Evolutionary conservation across 345 rosid genomes (phyloP), one percentile per base, ranked within the genome.

Genomic region (Pistacia integerrima): DNA sequence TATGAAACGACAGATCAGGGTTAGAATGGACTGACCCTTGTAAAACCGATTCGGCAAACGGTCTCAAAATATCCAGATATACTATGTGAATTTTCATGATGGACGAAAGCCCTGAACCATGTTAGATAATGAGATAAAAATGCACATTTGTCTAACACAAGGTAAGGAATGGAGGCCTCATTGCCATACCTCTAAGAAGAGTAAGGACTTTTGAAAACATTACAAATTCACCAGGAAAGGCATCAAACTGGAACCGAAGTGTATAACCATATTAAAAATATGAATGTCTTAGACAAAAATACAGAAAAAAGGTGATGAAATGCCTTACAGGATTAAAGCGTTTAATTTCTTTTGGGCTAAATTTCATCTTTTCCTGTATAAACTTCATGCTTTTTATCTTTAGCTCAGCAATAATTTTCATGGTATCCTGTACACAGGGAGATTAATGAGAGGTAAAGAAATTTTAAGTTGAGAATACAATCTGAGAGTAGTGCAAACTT

Each of bases 211-310:
- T 85, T 35, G 90, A 70, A 88, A 95, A 93, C 77, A 95, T 95
- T 56, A 95, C 94, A 82, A 95, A 93, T 84, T 95, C 99, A 61
- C 99, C 98, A 64, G 99, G 99, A 86, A 95, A 92, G 67, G 98
- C 99, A 84, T 95, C 99, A 77, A 95, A 87, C 99, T 95, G 89
- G 63, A 79, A 76, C 75, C 11, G 44, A 59, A 74, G 49, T 5
- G 60, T 20, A 68, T 72, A 56, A 74, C 6, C 18, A 76, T 22
- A 35, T 41, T 36, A 76, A 60, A 63, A 54, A 54, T 58, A 54
- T 51, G 57, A 57, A 73, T 20, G 55, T 70, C 61, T 49, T 69
- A 25, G 71, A 49, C 75, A 76, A 22, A 72, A 20, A 61, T 10
- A 25, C 25, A 64, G 54, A 67, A 4, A 63, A 56, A 49, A 61